Evolutionary conservation across 176 grass and related monocot genomes (phyloP), one percentile per base, ranked within the genome.

Genomic region (Bromus sterilis): DNA sequence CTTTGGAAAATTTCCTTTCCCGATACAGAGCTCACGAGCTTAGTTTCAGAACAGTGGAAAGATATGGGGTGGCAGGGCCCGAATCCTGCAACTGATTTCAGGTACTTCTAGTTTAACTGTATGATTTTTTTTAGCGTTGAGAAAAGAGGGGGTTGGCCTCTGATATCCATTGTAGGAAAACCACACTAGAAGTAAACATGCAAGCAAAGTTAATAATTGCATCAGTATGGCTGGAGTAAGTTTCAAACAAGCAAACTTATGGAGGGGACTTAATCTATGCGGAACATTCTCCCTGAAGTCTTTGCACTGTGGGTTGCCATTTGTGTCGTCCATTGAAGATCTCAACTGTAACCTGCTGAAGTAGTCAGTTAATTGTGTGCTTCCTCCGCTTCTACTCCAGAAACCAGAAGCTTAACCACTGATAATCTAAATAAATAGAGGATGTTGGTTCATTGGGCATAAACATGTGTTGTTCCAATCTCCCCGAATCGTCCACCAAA

Each of bases 41-140:
- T 98, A 74, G 86, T 98, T 81, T 94, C 95, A 46, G 92, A 91
- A 12, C 92, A 94, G 76, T 98, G 95, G 92, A 98, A 98, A 73
- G 92, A 94, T 24, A 95, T 98, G 88, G 92, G 92, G 9, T 98
- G 92, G 95, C 95, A 94, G 84, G 92, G 90, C 26, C 61, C 83
- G 57, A 93, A 98, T 61, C 95, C 95, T 39, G 85, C 88, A 1
- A 98, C 95, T 56, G 95, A 98, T 86, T 98, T 95, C 84, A 98
- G 92, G 95, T 94, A 78, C 29, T 26, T 67, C 11, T 13, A 4
- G n/a, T 7, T 41, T 26, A 61, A 0, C 33, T 55, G 13, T 75
- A 18, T 55, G 13, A 57, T 44, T 72, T 9, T 72, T 72, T 72
- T 15, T 72, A 11, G 18, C 28, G 29, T 53, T 53, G 49, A 53